Base-by-base conservation (phyloP, 2,329 filamentous ascomycete genomes). In the Fusarium sp. region DNA sequence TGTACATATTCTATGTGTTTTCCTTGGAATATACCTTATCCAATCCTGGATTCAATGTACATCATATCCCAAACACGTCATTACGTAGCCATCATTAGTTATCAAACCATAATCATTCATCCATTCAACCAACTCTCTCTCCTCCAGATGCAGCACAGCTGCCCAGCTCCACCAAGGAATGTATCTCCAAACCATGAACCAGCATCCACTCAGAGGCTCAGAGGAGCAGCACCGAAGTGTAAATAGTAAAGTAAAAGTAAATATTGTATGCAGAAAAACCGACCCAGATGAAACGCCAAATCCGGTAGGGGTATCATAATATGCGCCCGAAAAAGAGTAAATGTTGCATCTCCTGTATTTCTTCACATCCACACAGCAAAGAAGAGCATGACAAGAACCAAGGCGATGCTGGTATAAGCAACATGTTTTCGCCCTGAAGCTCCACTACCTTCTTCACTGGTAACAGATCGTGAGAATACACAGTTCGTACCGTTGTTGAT, bases 401-500 rank as follows among this genome's bases (percentile, higher is more conserved):
- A 61, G n/a, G 73, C 71, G 26, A 76, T 68, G 44, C 78, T 78
- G 32, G 77, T 71, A 20, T 71, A 70, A n/a, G 77, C 73, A 30
- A 80, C 70, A 26, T 74, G 73, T 45, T 73, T 73, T 41, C 78
- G 75, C 30, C 69, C 74, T 9, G 77, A 76, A 1, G 94, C 80
- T 6, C 91, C 89, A 70, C 90, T 89, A 18, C 92, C 91, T 73
- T 93, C 84, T 13, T 85, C 83, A 4, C 83, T 87, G 4, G 88
- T 86, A 55, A 86, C 92, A 53, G 93, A 91, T 81, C 97, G 94
- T 82, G 97, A 90, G 79, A 91, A 97, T 5, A 94, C 84, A 42
- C 91, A 92, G 75, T 97, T 90, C 65, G 96, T 92, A 80, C 97
- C 94, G 78, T 97, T 97, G 71, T 94, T 95, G 64, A 97, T 87